Conservation (phyloP, 2,329 filamentous ascomycete species). For the Paecilomyces niveus region DNA sequence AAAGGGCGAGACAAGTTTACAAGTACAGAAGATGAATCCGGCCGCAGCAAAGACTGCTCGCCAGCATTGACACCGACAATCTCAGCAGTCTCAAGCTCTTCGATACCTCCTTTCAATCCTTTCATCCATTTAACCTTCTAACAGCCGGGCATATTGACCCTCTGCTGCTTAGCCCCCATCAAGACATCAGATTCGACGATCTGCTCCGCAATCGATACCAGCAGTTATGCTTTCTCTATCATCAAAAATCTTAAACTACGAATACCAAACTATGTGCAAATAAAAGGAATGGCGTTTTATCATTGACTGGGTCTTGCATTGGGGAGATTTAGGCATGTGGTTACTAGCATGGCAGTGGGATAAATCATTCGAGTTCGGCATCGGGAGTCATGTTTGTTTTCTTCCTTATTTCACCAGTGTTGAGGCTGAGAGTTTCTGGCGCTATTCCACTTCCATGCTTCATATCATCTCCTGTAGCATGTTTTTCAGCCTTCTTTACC, state of each 20-base stretch:
- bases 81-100: slow-evolving; percentile 29
- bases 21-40: slow-evolving; percentile 19
- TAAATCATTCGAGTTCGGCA: slow-evolving; percentile 1
- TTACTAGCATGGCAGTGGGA: slow-evolving; percentile 4
- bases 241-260: neutral
- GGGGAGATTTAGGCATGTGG: slow-evolving; percentile 6
- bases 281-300: slow-evolving; percentile 14
- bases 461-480: neutral
- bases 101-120: slow-evolving; percentile 15
- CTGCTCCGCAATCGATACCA: neutral
- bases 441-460: neutral
- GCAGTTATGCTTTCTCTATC: neutral
- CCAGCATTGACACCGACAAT: slow-evolving; percentile 28
- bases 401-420: neutral
- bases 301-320: slow-evolving; percentile 3
- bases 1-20: slow-evolving; percentile 20
- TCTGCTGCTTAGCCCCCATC: no score
- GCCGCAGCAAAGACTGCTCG: slow-evolving; percentile 21
- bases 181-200: neutral
- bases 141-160: no score
- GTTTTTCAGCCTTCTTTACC: neutral
- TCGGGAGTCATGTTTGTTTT: slow-evolving; percentile 1
- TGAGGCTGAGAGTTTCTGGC: neutral
- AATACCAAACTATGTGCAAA: slow-evolving; percentile 9
- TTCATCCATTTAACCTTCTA: neutral